These are phyloP conservation scores for Penicillium thymicola DNA, from an alignment of 2,329 filamentous ascomycete species.

Conservation along the genomic window DNA sequence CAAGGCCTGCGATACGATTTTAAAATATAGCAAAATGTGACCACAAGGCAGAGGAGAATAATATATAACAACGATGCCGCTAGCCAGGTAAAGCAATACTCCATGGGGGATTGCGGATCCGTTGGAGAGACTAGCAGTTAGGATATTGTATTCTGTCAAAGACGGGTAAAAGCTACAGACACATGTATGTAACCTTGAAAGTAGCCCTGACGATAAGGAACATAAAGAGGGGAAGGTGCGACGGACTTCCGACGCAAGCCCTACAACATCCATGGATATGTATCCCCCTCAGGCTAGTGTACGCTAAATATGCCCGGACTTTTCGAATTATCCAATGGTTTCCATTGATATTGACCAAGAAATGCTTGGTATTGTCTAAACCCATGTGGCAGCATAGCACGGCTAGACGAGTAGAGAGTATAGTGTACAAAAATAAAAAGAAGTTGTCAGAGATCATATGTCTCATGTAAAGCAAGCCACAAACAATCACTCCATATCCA, in stretches of 20 bases:
- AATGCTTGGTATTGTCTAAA: not conserved
- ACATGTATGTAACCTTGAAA: not conserved
- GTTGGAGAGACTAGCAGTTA: not conserved
- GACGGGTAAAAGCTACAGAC: too few relatives aligned
- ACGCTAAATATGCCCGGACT: not conserved
- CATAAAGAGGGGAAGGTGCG: not conserved
- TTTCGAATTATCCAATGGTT: not conserved
- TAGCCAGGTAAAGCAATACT: not conserved
- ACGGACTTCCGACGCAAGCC: not conserved
- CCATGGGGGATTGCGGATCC: not conserved
- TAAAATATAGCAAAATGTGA: not conserved
- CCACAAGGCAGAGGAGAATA: not conserved
- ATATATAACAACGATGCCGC: not conserved
- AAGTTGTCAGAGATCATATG: not conserved
- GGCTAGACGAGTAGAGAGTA: slow-evolving; percentile 8
- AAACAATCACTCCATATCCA: slow-evolving; percentile 17
- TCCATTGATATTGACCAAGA: not conserved
- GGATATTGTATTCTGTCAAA: not conserved
- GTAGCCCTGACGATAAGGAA: not conserved
- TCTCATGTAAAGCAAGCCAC: slow-evolving; percentile 6
- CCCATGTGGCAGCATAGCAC: not conserved
- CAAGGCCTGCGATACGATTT: not conserved
- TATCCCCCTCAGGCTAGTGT: too few relatives aligned
- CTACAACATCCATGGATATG: not conserved
- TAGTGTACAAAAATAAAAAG: slow-evolving; percentile 15